Evolutionary conservation across 2,329 filamentous ascomycete genomes (phyloP).

Genomic region (Diplodia sapinea): DNA sequence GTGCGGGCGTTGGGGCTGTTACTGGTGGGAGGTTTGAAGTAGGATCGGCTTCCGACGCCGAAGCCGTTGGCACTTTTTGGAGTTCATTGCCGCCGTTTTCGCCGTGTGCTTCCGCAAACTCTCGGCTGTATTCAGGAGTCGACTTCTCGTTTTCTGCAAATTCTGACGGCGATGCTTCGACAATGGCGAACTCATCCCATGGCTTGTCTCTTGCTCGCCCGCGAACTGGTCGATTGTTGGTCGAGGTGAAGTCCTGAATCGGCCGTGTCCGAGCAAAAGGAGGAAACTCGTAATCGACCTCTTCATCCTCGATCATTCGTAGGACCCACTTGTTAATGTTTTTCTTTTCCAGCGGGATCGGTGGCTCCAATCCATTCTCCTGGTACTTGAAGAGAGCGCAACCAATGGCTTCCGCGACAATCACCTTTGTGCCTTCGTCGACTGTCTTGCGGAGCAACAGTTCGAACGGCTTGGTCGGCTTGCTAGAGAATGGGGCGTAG

Average conservation of each 20-base stretch:
- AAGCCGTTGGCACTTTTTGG: slow-evolving; percentile 39
- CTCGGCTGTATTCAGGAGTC: slow-evolving; percentile 70
- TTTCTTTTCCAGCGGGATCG: slow-evolving; percentile 67
- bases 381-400: slow-evolving; percentile 78
- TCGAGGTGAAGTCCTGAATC: slow-evolving; percentile 77
- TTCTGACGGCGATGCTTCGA: slow-evolving; percentile 71
- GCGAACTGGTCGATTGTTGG: slow-evolving; percentile 72
- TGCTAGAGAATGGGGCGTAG: slow-evolving; percentile 73
- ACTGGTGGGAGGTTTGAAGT: slow-evolving; percentile 33
- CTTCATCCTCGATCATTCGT: slow-evolving; percentile 82
- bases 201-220: slow-evolving; percentile 74
- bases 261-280: slow-evolving; percentile 75
- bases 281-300: slow-evolving; percentile 85
- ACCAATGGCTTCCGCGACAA: slow-evolving; percentile 81
- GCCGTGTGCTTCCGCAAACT: slow-evolving; percentile 43
- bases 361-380: slow-evolving; percentile 75
- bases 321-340: slow-evolving; percentile 85
- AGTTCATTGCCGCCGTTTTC: slow-evolving; percentile 15
- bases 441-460: slow-evolving; percentile 73
- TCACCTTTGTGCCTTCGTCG: slow-evolving; percentile 72
- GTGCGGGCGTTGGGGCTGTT: slow-evolving; percentile 34
- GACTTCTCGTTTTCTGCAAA: slow-evolving; percentile 71
- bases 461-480: slow-evolving; percentile 69
- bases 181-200: slow-evolving; percentile 82
- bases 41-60: slow-evolving; percentile 40